Evolutionary conservation across 768 basidiomycete genomes (phyloP).

Genomic region (Termitomyces sp.): DNA sequence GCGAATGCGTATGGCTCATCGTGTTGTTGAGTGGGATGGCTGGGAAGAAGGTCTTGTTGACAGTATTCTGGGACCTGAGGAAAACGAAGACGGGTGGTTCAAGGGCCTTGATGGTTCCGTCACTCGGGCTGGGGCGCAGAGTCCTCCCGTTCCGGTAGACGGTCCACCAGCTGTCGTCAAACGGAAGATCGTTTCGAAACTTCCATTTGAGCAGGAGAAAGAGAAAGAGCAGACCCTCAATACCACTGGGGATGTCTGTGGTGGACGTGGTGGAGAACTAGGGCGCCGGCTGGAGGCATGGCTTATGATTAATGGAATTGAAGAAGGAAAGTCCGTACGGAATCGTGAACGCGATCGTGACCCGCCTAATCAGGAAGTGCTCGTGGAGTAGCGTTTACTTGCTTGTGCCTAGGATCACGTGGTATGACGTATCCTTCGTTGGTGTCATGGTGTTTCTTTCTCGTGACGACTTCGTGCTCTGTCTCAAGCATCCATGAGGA

Average conservation of each 20-base stretch:
- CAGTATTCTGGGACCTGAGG: conserved; percentile 69
- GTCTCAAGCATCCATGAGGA: neutral
- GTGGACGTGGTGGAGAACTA: conserved; percentile 74
- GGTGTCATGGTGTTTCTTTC: neutral
- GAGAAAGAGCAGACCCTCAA: conserved; percentile 69
- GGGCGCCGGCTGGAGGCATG: conserved; percentile 73
- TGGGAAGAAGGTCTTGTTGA: conserved; percentile 85
- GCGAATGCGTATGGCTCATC: conserved; percentile 69
- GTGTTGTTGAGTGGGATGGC: conserved; percentile 84
- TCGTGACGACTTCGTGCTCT: neutral
- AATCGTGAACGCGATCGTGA: conserved; percentile 13
- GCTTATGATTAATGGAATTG: conserved; percentile 44
- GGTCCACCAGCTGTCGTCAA: conserved; percentile 14
- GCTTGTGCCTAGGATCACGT: neutral
- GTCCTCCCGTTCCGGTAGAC: conserved; percentile 14
- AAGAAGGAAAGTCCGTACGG: conserved; percentile 14
- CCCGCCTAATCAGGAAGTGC: neutral
- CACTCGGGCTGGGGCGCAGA: conserved; percentile 13
- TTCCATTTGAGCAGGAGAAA: conserved; percentile 53
- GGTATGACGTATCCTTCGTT: neutral
- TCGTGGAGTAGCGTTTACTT: conserved; percentile 1
- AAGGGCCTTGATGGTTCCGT: conserved; percentile 26
- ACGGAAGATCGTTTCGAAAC: conserved; percentile 35
- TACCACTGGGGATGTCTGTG: conserved; percentile 71
- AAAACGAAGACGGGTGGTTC: conserved; percentile 71